Percentiles rank a stretch among this genome's conserved stretches.
Evolutionary conservation across 176 grass and related monocot species (phyloP).

Genomic region (Rhynchospora breviuscula): DNA sequence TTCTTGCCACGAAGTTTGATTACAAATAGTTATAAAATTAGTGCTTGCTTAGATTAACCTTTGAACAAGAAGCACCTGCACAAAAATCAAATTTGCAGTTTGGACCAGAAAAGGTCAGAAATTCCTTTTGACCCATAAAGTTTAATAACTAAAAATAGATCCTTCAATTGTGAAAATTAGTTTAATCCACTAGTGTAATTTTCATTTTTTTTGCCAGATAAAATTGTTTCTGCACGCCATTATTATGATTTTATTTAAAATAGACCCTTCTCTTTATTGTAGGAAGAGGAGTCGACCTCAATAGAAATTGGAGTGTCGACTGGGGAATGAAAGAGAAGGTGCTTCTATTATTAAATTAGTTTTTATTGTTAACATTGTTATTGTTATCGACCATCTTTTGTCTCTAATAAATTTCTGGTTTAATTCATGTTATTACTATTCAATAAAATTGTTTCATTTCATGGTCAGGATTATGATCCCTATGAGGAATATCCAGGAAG

Average conservation of each 20-base stretch:
- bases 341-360: background rate
- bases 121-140: background rate
- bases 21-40: background rate
- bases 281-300: slow-evolving; percentile 99
- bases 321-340: slow-evolving; percentile 99
- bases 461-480: slow-evolving; percentile 76
- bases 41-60: background rate
- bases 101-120: background rate
- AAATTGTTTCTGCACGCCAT: background rate
- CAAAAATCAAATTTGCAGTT: background rate
- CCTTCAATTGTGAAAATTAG: slow-evolving; percentile 14
- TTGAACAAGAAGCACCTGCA: background rate
- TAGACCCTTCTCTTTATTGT: slow-evolving; percentile 17
- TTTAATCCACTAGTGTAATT: background rate
- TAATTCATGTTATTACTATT: background rate
- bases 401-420: slow-evolving; percentile 16
- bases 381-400: background rate
- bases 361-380: background rate
- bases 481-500: slow-evolving; percentile 85
- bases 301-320: slow-evolving; percentile 98
- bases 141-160: background rate
- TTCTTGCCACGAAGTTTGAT: background rate
- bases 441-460: slow-evolving; percentile 19
- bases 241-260: background rate
- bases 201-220: background rate